phyloP scores from a whole-genome alignment of 495 filamentous ascomycete genomes.

The Aspergillus avenaceus region DNA sequence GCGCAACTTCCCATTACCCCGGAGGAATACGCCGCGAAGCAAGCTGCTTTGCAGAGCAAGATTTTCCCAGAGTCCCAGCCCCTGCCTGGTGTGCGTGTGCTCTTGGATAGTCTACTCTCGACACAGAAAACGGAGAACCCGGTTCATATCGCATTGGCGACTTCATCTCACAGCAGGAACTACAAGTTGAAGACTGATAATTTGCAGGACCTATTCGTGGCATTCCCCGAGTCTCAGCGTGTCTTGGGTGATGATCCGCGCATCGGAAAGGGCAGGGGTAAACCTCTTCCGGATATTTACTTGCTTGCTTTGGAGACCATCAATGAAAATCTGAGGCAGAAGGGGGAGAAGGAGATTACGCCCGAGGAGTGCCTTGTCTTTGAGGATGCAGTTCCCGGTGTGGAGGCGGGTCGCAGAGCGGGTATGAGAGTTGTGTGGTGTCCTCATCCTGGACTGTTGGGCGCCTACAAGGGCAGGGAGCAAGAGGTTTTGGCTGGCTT shows the following conservation, averaged over 20 bases:
- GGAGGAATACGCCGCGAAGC: slow-evolving; percentile 58
- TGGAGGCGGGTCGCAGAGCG: slow-evolving; percentile 84
- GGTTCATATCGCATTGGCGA: slow-evolving; percentile 83
- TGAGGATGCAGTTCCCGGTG: slow-evolving; percentile 89
- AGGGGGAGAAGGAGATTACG: slow-evolving; percentile 62
- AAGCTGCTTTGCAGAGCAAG: slow-evolving; percentile 56
- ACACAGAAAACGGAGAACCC: slow-evolving; percentile 39
- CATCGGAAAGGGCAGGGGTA: slow-evolving; percentile 76
- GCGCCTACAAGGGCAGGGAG: slow-evolving; percentile 72
- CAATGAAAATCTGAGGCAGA: slow-evolving; percentile 59
- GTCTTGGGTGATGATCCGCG: slow-evolving; percentile 85
- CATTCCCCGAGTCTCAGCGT: slow-evolving; percentile 62
- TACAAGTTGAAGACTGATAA: slow-evolving; percentile 79
- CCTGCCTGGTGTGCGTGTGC: slow-evolving; percentile 70
- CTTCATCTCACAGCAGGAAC: slow-evolving; percentile 65
- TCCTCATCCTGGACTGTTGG: slow-evolving; percentile 76
- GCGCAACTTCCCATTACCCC: slow-evolving; percentile 75
- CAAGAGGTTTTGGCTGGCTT: slow-evolving; percentile 78
- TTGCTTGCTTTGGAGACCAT: slow-evolving; percentile 80
- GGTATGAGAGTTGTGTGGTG: slow-evolving; percentile 96
- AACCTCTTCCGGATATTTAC: slow-evolving; percentile 95
- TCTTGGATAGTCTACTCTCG: slow-evolving; percentile 54
- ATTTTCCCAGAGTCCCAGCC: slow-evolving; percentile 70
- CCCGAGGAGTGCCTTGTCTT: slow-evolving; percentile 94
- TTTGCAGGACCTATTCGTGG: slow-evolving; percentile 64